A percentile compares a stretch with the other conserved stretches of the same genome.
phyloP scores from a whole-genome alignment of 148 eudicot genomes.

The Pouteria glomerata region DNA sequence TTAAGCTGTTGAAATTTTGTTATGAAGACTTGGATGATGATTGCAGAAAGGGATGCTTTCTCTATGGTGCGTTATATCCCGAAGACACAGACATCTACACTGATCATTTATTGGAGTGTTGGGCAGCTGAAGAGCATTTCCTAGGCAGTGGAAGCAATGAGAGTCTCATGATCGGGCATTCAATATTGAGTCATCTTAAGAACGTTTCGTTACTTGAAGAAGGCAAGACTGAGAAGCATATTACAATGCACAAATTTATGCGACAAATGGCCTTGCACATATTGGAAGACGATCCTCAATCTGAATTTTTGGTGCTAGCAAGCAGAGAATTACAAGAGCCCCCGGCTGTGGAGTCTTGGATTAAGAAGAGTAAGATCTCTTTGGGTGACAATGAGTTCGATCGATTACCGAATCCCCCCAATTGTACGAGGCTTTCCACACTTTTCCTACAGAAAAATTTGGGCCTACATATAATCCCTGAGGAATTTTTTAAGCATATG shows the following conservation, averaged over 20 bases:
- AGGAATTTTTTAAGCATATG: conserved; percentile 12
- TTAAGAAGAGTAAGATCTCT: conserved; percentile 13
- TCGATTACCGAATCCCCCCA: conserved; percentile 9
- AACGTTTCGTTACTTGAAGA: conserved; percentile 19
- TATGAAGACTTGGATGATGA: conserved; percentile 6
- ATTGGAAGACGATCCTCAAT: neutral
- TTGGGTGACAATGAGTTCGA: conserved; percentile 4
- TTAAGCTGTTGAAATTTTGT: conserved; percentile 12
- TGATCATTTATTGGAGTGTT: conserved; percentile 7
- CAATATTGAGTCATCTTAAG: neutral
- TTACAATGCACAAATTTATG: conserved; percentile 17
- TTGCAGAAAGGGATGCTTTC: conserved; percentile 8
- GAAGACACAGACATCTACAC: conserved; percentile 9
- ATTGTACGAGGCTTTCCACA: conserved; percentile 11
- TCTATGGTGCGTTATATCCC: conserved; percentile 16
- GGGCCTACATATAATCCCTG: neutral
- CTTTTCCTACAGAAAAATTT: conserved; percentile 13
- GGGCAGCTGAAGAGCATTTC: conserved; percentile 13
- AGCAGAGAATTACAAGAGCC: neutral
- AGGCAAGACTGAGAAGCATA: neutral
- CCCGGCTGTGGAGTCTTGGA: neutral
- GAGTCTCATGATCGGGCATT: neutral
- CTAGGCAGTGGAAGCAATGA: neutral
- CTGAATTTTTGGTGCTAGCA: conserved; percentile 2
- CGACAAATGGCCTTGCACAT: conserved; percentile 8